Conservation (phyloP, 495 filamentous ascomycete genomes). For the Neurospora intermedia region DNA sequence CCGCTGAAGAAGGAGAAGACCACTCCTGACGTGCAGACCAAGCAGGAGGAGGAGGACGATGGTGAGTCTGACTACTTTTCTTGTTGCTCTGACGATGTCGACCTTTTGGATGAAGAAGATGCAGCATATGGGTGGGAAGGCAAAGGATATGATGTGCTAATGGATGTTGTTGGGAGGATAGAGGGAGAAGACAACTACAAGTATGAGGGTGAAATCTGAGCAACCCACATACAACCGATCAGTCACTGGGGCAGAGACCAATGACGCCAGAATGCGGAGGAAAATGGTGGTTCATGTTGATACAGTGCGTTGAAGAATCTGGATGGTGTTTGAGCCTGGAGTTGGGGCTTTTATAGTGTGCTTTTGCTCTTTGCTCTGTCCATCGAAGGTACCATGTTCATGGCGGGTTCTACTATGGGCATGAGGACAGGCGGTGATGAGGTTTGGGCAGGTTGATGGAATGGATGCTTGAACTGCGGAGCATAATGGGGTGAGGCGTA, state of each 20-base stretch:
- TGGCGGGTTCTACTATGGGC: neutral
- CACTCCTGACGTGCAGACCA: neutral
- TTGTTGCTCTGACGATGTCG: neutral
- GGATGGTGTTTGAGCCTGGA: neutral
- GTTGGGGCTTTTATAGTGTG: neutral
- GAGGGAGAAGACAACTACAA: neutral
- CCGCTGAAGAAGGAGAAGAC: neutral
- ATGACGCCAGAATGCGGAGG: neutral
- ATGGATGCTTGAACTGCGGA: neutral
- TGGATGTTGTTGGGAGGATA: neutral
- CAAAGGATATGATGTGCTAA: neutral
- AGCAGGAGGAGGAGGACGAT: neutral
- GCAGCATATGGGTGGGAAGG: neutral
- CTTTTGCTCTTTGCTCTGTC: neutral
- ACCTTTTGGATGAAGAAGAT: neutral
- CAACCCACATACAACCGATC: neutral
- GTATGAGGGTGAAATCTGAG: neutral
- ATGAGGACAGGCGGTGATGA: neutral
- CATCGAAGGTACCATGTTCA: neutral
- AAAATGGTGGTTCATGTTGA: neutral
- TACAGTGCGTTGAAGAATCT: neutral
- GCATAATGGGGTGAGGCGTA: neutral
- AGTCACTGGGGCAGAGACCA: neutral
- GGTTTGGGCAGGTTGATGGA: neutral
- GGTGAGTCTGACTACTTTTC: slow-evolving; percentile 11